These are phyloP conservation scores for Lactarius pseudohatsudake DNA, from an alignment of 768 basidiomycete genomes.

Conservation along the genomic window DNA sequence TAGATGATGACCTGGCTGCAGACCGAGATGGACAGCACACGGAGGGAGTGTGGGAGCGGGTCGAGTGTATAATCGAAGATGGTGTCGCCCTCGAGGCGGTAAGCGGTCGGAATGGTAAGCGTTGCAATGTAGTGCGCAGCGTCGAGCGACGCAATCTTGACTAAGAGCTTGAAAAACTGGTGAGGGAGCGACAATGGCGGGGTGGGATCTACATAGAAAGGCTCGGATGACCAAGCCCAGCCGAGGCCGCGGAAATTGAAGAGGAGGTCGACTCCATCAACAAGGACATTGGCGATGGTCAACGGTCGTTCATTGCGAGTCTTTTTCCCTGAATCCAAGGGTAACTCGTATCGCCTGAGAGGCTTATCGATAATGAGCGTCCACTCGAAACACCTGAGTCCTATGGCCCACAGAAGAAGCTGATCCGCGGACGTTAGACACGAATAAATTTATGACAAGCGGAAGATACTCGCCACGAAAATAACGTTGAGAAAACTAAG, in stretches of 20 bases:
- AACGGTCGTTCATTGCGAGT: conserved; percentile 12
- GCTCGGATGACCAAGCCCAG: conserved; percentile 27
- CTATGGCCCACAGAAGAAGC: conserved; percentile 18
- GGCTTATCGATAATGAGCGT: conserved; percentile 12
- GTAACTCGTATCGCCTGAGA: conserved; percentile 13
- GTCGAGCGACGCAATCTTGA: conserved; percentile 18
- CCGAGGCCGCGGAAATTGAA: conserved; percentile 29
- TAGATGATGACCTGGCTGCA: too few relatives aligned
- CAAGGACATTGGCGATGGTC: not conserved
- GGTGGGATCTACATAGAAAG: conserved; percentile 6
- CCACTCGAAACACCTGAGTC: conserved; percentile 25
- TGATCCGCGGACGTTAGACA: not conserved
- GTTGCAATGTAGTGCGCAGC: conserved; percentile 20
- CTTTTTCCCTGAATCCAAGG: not conserved
- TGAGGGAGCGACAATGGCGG: conserved; percentile 1
- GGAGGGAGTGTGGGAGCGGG: too few relatives aligned
- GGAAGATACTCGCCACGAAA: conserved; percentile 18
- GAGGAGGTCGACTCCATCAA: conserved; percentile 25
- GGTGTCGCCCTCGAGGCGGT: conserved; percentile 21
- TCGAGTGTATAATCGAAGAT: conserved; percentile 23
- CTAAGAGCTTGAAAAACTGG: conserved; percentile 4
- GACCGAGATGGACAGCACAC: too few relatives aligned
- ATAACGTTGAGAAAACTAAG: conserved; percentile 17
- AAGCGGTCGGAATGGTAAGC: conserved; percentile 13
- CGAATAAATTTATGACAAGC: not conserved